Evolutionary conservation across 2,329 filamentous ascomycete species (phyloP).

Genomic region (Penicillium sp.): DNA sequence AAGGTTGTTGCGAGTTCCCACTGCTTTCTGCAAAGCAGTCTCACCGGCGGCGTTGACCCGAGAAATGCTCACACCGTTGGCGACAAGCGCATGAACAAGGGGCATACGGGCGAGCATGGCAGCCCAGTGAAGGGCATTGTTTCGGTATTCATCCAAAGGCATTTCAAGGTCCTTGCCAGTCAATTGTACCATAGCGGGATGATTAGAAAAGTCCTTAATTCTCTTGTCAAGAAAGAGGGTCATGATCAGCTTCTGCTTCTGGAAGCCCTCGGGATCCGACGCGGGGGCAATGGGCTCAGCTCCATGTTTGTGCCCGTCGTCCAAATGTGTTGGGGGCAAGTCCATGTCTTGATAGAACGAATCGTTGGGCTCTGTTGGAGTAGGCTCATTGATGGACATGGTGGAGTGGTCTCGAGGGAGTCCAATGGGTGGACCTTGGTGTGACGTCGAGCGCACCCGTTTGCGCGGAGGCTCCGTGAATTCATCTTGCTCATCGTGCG

Average conservation of each 20-base stretch:
- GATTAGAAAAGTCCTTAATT: constrained; percentile 63
- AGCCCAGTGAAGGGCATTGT: constrained; percentile 94
- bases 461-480: constrained; percentile 74
- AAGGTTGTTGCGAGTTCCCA: constrained; percentile 87
- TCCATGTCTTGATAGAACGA: constrained; percentile 43
- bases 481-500: constrained; percentile 46
- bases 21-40: constrained; percentile 87
- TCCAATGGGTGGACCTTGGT: constrained; percentile 39
- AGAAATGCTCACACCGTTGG: constrained; percentile 78
- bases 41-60: constrained; percentile 85
- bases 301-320: constrained; percentile 31
- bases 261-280: constrained; percentile 59
- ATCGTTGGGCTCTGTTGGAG: constrained; percentile 43
- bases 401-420: constrained; percentile 27
- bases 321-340: constrained; percentile 20
- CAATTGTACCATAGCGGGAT: constrained; percentile 70
- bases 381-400: constrained; percentile 36
- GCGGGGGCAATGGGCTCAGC: constrained; percentile 46
- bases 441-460: constrained; percentile 56
- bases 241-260: constrained; percentile 75
- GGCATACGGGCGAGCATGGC: constrained; percentile 83
- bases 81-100: constrained; percentile 72
- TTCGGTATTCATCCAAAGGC: constrained; percentile 76
- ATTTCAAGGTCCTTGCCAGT: constrained; percentile 79
- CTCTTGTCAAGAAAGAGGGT: constrained; percentile 73